Conservation (phyloP, 805 yeast genomes). For the Kluyveromyces nonfermentans region DNA sequence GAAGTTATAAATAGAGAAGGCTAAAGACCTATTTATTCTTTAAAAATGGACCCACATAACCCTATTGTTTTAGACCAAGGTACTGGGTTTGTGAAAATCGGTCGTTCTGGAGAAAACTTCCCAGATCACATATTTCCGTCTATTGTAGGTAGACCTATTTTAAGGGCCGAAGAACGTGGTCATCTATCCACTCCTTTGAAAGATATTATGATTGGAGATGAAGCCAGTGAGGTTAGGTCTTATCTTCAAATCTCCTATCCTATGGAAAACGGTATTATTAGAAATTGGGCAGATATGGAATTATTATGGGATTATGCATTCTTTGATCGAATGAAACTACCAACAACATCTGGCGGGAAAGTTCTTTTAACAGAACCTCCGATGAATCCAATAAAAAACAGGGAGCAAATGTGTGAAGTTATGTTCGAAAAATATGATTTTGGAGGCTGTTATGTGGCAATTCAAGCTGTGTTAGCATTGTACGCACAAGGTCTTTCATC, state of each 20-base stretch:
- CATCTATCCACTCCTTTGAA: slow-evolving; percentile 55
- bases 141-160: slow-evolving; percentile 92
- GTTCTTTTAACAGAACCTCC: slow-evolving; percentile 94
- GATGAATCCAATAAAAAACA: slow-evolving; percentile 85
- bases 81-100: slow-evolving; percentile 96
- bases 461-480: slow-evolving; percentile 95
- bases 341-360: slow-evolving; percentile 67
- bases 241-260: slow-evolving; percentile 92
- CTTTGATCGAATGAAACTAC: slow-evolving; percentile 77
- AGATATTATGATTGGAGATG: slow-evolving; percentile 97
- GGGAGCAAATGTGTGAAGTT: slow-evolving; percentile 88
- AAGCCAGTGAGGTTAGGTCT: slow-evolving; percentile 85
- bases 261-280: slow-evolving; percentile 97
- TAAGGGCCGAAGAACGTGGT: slow-evolving; percentile 91
- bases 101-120: slow-evolving; percentile 93
- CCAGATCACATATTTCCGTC: slow-evolving; percentile 97
- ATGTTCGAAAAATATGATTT: slow-evolving; percentile 91
- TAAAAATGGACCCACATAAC: slow-evolving; percentile 3
- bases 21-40: neutral
- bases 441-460: slow-evolving; percentile 91
- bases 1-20: neutral
- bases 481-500: slow-evolving; percentile 95
- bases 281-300: slow-evolving; percentile 98
- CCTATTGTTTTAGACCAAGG: slow-evolving; percentile 86
- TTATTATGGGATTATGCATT: slow-evolving; percentile 97